These are phyloP conservation scores for Thielaviopsis musarum DNA, from an alignment of 2,329 filamentous ascomycete genomes.

Conservation along the genomic window DNA sequence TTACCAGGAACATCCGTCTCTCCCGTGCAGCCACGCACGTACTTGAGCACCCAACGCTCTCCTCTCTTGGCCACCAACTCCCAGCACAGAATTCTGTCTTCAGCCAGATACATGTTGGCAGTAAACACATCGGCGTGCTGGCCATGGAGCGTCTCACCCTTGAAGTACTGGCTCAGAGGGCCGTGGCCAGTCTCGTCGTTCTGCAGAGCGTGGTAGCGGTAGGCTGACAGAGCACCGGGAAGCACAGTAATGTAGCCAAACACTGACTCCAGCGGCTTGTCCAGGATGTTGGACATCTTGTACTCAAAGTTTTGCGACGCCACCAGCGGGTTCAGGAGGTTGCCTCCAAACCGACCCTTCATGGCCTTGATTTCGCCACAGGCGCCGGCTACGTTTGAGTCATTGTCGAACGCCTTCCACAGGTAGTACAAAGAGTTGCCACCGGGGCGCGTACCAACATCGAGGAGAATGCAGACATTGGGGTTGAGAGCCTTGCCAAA, in stretches of 20 bases:
- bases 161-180: constrained; percentile 95
- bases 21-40: constrained; percentile 89
- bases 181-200: constrained; percentile 94
- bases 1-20: constrained; percentile 95
- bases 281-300: constrained; percentile 98
- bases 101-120: constrained; percentile 86
- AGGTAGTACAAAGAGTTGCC: constrained; percentile 87
- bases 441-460: constrained; percentile 87
- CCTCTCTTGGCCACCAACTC: constrained; percentile 89
- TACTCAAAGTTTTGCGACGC: constrained; percentile 99
- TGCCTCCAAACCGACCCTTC: constrained; percentile 69
- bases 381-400: constrained; percentile 91
- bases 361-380: constrained; percentile 97
- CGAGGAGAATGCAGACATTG: constrained; percentile 90
- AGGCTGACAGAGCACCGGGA: constrained; percentile 85
- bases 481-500: constrained; percentile 85
- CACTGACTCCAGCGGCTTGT: constrained; percentile 91
- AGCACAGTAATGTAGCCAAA: constrained; percentile 98
- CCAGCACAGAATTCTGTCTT: constrained; percentile 83
- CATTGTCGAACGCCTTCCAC: constrained; percentile 97
- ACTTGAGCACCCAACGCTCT: constrained; percentile 94
- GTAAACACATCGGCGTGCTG: constrained; percentile 95
- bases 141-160: constrained; percentile 91
- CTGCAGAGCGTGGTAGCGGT: constrained; percentile 87
- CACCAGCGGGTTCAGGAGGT: constrained; percentile 82